Base-by-base conservation (phyloP, 306 rosid genomes). In the Glycyrrhiza uralensis region DNA sequence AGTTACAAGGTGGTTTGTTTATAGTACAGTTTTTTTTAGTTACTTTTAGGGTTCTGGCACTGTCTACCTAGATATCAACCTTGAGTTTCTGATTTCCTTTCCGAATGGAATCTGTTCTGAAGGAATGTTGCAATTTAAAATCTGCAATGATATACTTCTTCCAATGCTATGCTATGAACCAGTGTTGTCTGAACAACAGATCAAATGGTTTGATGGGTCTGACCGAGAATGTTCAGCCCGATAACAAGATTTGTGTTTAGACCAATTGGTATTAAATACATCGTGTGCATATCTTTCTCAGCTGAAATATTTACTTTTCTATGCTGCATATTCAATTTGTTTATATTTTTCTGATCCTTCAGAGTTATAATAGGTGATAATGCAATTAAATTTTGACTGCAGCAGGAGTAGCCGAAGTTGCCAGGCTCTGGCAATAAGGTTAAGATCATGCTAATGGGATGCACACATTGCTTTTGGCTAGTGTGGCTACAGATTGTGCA, bases 331-430 rank as follows among this genome's bases (percentile, higher is more conserved):
- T 18, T 22, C 19, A 17, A 19, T 12, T 63, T 63, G 32, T 63
- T 11, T 35, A 5, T 14, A 32, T 17, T 62, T 59, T 46, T 24
- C 50, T 60, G 18, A 45, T 19, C 13, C 13, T 14, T 30, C 35
- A 28, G 32, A 5, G 23, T 29, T 17, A 13, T 71, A 39, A n/a
- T n/a, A n/a, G n/a, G n/a, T n/a, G 11, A 52, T 30, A 44, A 76
- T 32, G 62, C 54, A 32, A 28, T 66, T 59, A 15, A 26, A 36
- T 56, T 76, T 45, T 66, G 61, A 57, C 11, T 66, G 75, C 69
- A 44, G 50, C 35, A 26, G 23, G 35, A 66, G 67, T 39, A 3
- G 39, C 23, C 10, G 17, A 62, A 46, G 32, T 36, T 22, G 30
- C 56, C 4, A 1, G 55, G 12, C 36, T 58, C 23, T 26, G 59